Conservation (phyloP, 768 basidiomycete genomes). For the Mycena belliarum region DNA sequence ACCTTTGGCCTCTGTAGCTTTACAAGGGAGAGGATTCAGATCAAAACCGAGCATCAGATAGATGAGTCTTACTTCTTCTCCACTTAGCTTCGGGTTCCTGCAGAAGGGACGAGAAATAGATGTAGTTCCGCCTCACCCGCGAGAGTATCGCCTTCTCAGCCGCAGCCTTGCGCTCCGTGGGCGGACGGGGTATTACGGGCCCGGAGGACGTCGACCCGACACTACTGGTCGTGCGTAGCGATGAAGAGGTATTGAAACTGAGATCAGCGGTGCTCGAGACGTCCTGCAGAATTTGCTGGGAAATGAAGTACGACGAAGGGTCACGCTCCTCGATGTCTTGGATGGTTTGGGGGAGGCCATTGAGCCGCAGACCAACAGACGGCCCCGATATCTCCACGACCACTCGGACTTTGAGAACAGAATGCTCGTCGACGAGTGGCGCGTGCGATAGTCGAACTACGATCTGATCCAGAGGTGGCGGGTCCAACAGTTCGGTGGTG, state of each 20-base stretch:
- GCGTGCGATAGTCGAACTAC: slow-evolving; percentile 74
- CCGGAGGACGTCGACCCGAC: slow-evolving; percentile 39
- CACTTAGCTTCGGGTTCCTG: slow-evolving; percentile 99
- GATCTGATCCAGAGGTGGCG: slow-evolving; percentile 48
- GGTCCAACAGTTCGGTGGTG: slow-evolving; percentile 32
- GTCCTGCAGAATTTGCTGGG: slow-evolving; percentile 71
- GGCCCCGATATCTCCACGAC: slow-evolving; percentile 80
- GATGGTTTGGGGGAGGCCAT: slow-evolving; percentile 76
- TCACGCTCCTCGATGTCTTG: slow-evolving; percentile 68
- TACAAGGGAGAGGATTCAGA: slow-evolving; percentile 3
- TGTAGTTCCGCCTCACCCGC: slow-evolving; percentile 89
- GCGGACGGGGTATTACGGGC: slow-evolving; percentile 35
- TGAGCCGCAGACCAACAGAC: slow-evolving; percentile 78
- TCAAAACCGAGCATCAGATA: slow-evolving; percentile 4
- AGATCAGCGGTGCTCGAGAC: slow-evolving; percentile 68
- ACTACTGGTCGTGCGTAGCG: slow-evolving; percentile 52
- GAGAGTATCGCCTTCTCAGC: slow-evolving; percentile 85
- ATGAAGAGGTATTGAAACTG: slow-evolving; percentile 68
- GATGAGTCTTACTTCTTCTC: slow-evolving; percentile 68
- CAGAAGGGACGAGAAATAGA: slow-evolving; percentile 94
- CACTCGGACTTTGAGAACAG: slow-evolving; percentile 78
- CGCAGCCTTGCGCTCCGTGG: slow-evolving; percentile 51
- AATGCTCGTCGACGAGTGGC: slow-evolving; percentile 68
- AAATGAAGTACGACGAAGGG: slow-evolving; percentile 56
- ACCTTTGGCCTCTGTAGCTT: slow-evolving; percentile 83